phyloP scores from a whole-genome alignment of 192 early-diverging fungal genomes.

The Podila clonocystis region DNA sequence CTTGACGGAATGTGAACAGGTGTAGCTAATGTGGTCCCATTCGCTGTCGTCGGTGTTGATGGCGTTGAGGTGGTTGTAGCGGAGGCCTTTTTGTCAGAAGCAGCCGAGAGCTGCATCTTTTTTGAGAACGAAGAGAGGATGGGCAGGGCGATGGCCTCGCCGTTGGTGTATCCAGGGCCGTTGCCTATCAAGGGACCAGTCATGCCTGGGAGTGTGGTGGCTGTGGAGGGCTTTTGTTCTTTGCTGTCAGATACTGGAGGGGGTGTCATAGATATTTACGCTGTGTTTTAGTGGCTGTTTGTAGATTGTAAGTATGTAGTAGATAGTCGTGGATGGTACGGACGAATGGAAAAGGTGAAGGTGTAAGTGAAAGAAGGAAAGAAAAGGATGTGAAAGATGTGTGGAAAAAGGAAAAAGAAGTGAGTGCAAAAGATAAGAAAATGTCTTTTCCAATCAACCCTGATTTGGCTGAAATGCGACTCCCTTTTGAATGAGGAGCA shows the following conservation, averaged over 20 bases:
- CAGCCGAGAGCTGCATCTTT: slow-evolving; percentile 2
- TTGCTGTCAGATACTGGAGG: neutral
- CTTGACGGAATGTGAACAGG: neutral
- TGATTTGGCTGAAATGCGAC: too few relatives aligned
- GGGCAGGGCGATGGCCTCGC: slow-evolving; percentile 36
- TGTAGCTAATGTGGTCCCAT: neutral
- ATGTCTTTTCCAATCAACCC: too few relatives aligned
- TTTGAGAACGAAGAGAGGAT: slow-evolving; percentile 43
- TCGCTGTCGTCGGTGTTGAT: neutral
- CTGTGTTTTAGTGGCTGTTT: neutral
- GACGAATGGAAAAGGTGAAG: neutral
- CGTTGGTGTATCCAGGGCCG: slow-evolving; percentile 49
- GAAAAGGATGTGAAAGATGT: neutral
- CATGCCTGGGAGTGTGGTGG: slow-evolving; percentile 19
- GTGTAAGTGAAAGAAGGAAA: slow-evolving; percentile 1
- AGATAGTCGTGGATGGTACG: neutral
- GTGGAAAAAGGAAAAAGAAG: neutral
- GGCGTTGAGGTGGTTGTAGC: neutral
- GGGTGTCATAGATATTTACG: neutral
- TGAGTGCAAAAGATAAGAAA: slow-evolving; percentile 1
- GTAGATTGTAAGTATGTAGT: neutral
- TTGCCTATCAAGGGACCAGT: slow-evolving; percentile 34
- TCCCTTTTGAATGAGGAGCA: too few relatives aligned
- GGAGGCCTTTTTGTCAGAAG: slow-evolving; percentile 10
- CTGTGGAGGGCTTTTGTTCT: neutral